phyloP scores from a whole-genome alignment of 1,139 yeast genomes.

The Taiozyma onychis region DNA sequence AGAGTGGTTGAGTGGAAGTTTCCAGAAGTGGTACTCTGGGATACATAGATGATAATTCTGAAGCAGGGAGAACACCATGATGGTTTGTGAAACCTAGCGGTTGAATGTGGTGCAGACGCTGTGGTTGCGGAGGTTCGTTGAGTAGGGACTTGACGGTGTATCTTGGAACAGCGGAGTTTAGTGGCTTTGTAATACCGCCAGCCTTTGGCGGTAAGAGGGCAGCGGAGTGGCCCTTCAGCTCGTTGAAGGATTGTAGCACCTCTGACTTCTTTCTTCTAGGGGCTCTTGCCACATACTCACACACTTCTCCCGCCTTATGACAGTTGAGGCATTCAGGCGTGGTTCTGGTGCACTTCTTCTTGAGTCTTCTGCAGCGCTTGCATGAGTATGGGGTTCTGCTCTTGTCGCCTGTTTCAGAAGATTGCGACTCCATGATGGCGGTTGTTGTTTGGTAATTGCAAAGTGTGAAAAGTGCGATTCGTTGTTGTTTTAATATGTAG shows the following conservation, averaged over 20 bases:
- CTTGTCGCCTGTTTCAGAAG: not conserved
- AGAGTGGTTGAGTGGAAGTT: not conserved
- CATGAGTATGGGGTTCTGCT: conserved; percentile 32
- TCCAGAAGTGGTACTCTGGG: not conserved
- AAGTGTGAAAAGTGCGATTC: not conserved
- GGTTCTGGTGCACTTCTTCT: conserved; percentile 44
- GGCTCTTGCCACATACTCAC: conserved; percentile 40
- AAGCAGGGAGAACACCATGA: not conserved
- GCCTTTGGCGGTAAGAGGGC: not conserved
- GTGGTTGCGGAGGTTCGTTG: not conserved
- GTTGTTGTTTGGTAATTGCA: not conserved
- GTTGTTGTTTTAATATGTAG: not conserved
- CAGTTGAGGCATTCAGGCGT: conserved; percentile 43
- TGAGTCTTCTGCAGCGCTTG: conserved; percentile 37
- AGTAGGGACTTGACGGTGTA: not conserved
- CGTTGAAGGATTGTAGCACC: conserved; percentile 12
- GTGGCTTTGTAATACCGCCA: not conserved
- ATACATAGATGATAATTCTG: not conserved
- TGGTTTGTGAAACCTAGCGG: not conserved
- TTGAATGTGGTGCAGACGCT: not conserved
- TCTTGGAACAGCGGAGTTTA: not conserved
- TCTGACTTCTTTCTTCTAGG: conserved; percentile 35
- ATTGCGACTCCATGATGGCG: not conserved
- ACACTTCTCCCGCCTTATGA: conserved; percentile 31
- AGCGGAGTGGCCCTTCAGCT: conserved; percentile 1